Evolutionary conservation across 768 basidiomycete species (phyloP), one percentile per base, ranked within the genome.

Genomic region (Cytidiella melzeri): DNA sequence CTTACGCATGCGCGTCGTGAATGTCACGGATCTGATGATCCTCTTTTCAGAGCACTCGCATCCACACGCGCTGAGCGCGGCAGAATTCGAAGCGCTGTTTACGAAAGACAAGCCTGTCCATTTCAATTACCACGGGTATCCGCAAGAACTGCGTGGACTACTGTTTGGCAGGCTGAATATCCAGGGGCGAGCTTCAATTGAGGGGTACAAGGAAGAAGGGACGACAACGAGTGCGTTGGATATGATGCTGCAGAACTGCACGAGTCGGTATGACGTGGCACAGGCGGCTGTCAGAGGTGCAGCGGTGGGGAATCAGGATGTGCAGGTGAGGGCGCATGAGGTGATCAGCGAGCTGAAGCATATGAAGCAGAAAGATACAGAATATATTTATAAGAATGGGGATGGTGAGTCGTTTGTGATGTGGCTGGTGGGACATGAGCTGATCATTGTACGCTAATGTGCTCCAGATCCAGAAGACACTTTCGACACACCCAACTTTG

Each of bases 1-100:
- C 7, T 75, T 96, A 23, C 83, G 92, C 30, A 83, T 91, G 5
- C 81, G 89, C 18, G 87, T 94, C 49, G 81, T 94, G 50, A 94
- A 95, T 56, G 84, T 95, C 51, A 88, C 89, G 1, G 92, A 95
- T 59, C 72, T 94, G 40, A 85, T 96, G 80, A 83, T 93, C 50
- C 76, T 96, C 38, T 77, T 79, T 24, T 71, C 75, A 4, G 63
- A 61, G n/a, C 87, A 84, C 46, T 67, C 73, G 10, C 90, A 93
- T 61, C 90, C 91, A 6, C 90, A 92, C 57, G 73, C 87, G 1
- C 69, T 93, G 50, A 71, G 64, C 55, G 67, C 75, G 23, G 75
- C 71, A 1, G 78, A 75, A 43, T 93, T 88, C 62, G 70, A 77
- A 39, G 68, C 75, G 25, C 73, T 93, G 28, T 92, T 94, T 68